Conservation (phyloP, 2,329 filamentous ascomycete genomes). For the Chalaropsis ovoidea region DNA sequence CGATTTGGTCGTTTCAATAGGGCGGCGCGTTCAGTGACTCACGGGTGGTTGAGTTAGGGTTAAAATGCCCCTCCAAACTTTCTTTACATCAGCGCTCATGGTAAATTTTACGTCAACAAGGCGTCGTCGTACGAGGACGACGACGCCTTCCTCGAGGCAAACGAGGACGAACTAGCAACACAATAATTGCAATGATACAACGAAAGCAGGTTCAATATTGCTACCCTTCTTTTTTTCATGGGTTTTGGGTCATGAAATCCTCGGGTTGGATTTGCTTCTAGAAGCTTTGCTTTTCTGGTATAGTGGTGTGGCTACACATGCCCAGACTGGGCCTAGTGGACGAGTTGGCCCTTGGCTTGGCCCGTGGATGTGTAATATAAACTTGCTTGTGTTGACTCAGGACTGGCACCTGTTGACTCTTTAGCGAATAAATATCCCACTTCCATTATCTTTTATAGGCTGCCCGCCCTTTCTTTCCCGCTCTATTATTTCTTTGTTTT, state of each 20-base stretch:
- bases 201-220: no score
- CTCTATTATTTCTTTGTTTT: slow-evolving; percentile 7
- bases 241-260: background rate
- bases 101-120: slow-evolving; percentile 19
- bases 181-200: no score
- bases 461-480: background rate
- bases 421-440: background rate
- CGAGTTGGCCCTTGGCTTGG: background rate
- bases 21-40: background rate
- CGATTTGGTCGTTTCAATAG: slow-evolving; percentile 21
- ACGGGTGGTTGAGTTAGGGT: slow-evolving; percentile 6
- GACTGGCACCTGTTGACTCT: background rate
- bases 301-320: slow-evolving; percentile 9
- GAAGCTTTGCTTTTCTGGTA: background rate
- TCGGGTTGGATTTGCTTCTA: background rate
- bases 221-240: no score
- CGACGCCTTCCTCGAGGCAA: no score
- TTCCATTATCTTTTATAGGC: slow-evolving; percentile 9
- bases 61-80: background rate
- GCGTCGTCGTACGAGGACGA: background rate
- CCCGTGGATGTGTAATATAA: slow-evolving; percentile 7
- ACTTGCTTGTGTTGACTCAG: slow-evolving; percentile 13
- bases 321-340: slow-evolving; percentile 18
- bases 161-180: no score
- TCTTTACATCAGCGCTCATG: slow-evolving; percentile 5